Base-by-base conservation (phyloP, 495 filamentous ascomycete genomes). In the Talaromyces liani region DNA sequence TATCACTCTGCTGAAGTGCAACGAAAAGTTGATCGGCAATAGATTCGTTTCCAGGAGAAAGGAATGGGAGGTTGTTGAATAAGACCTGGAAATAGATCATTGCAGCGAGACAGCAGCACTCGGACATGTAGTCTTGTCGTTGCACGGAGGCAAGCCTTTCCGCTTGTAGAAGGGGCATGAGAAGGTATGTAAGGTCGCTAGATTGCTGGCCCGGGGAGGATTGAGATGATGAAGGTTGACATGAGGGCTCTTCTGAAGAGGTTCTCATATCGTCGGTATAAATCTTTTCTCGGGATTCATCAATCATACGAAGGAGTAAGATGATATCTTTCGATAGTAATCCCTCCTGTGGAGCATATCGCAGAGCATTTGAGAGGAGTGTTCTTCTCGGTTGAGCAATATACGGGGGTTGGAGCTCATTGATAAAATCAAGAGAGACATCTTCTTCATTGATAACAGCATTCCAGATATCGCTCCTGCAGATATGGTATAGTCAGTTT, bases 381-480 rank as follows among this genome's bases (percentile, higher is more conserved):
- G 29, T 9, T 41, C 57, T 39, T 36, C 57, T 59, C 18, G 57
- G 57, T 41, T 59, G 57, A 22, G 57, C 57, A 59, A 31, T 18
- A 59, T 34, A 59, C 10, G 57, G 57, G 1, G 57, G 20, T 36
- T 59, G 57, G 3, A 25, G 31, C 57, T 34, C 29, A 36, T 59
- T 36, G 31, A 59, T 24, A 31, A 59, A 59, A 10, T 59, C 57
- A 5, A 59, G 57, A 22, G 31, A 9, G 3, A 9, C 27, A 22
- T 59, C 57, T 59, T 33, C 31, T 7, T 59, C 57, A 29, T 59
- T 59, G 20, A 59, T 59, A 16, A 59, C 57, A 2, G 57, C 57
- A 36, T 59, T 59, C 57, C 57, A 59, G n/a, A 59, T 59, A n/a
- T 59, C 57, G 57, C 57, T 59, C 7, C 57, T 59, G 20, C 34